A percentile compares a stretch with the other conserved stretches of the same genome.
Conservation (phyloP, 129 eudicot species). For the Tanacetum coccineum region DNA sequence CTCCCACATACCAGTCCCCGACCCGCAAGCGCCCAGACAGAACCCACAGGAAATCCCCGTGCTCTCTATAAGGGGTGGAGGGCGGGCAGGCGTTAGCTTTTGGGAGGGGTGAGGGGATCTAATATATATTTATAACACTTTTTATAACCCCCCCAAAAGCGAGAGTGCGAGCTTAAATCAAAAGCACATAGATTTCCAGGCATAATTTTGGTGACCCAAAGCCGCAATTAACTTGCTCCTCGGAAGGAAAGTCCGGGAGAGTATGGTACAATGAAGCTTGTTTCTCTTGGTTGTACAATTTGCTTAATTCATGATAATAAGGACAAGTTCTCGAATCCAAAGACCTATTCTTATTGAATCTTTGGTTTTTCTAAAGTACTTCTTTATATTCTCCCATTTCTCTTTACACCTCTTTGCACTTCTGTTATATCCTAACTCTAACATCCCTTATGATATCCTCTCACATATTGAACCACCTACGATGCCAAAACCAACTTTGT, state of each 20-base stretch:
- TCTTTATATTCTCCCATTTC: slow-evolving; percentile 95
- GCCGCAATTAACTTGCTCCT: slow-evolving; percentile 13
- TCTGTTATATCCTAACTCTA: slow-evolving; percentile 63
- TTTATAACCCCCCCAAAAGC: too few species aligned
- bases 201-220: background rate
- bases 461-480: slow-evolving; percentile 56
- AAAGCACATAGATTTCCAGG: slow-evolving; percentile 25
- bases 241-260: slow-evolving; percentile 14
- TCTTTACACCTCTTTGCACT: slow-evolving; percentile 82
- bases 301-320: slow-evolving; percentile 64
- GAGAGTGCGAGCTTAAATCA: too few species aligned
- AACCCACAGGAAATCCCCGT: too few species aligned
- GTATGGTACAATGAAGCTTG: slow-evolving; percentile 21
- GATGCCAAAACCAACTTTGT: background rate
- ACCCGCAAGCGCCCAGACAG: too few species aligned
- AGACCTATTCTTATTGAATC: slow-evolving; percentile 83
- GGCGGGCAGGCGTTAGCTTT: too few species aligned
- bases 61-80: too few species aligned
- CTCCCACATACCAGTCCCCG: too few species aligned
- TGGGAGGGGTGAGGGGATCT: too few species aligned
- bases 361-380: slow-evolving; percentile 79
- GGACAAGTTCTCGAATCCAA: slow-evolving; percentile 91
- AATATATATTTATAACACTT: too few species aligned
- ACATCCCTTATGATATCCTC: slow-evolving; percentile 70
- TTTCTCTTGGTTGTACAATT: slow-evolving; percentile 57